Base-by-base conservation (phyloP, 1,284 basidiomycete species). In the Marasmius oreades region DNA sequence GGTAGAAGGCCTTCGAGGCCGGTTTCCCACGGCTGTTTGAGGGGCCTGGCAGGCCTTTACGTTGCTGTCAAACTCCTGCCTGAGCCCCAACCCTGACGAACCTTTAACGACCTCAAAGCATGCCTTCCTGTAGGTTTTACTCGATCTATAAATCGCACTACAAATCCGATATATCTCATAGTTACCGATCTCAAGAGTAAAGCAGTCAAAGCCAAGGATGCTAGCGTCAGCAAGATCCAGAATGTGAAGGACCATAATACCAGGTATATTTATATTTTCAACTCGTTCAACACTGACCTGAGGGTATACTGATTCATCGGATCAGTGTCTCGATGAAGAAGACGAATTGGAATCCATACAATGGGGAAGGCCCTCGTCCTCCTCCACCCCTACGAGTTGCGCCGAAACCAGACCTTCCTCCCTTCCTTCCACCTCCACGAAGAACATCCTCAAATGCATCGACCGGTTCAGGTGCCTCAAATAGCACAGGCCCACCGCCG, bases 181-280 rank as follows among this genome's bases (percentile, higher is more conserved):
- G 82, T 86, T 56, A 78, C 84, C 36, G 84, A 85, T 55, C 69
- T 90, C 55, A 86, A 86, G 66, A 78, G 77, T 39, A 85, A 81
- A 60, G 87, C 88, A 3, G 66, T 71, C 18, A 82, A 81, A 56
- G 83, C 77, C 16, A 85, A 85, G 59, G 80, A 81, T 63, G 74
- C 76, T 1, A 69, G 79, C 12, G 73, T 83, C 20, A 73, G 72
- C 52, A 82, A 78, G 66, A 59, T 83, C 51, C 73, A 78, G 56
- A 76, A 78, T 64, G 80, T 84, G 12, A 76, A 77, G 59, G 86
- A 88, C 65, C 75, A 75, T 33, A 75, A 79, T 63, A 72, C 77
- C 3, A 84, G 81, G 77, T 76, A 55, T 57, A 63, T 58, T 56
- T 33, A 5, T 24, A 24, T 14, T 48, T 56, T 47, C 55, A 18